Percentiles rank a stretch among this genome's conserved stretches.
These are phyloP conservation scores for Botrytis aclada DNA, from an alignment of 2,329 filamentous ascomycete genomes.

Conservation along the genomic window DNA sequence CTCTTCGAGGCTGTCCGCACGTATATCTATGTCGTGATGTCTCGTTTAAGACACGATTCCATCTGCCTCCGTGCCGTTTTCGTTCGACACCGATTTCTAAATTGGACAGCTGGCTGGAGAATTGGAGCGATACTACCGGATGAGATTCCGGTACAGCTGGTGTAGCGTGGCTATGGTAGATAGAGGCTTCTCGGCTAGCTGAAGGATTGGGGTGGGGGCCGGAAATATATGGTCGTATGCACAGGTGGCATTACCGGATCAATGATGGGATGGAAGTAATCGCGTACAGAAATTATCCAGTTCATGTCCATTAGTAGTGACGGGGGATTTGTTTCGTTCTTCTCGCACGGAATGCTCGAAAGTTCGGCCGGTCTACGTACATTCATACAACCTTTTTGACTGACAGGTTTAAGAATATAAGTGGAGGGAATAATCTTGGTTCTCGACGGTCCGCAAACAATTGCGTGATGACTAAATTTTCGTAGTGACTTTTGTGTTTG, in stretches of 20 bases:
- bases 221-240: not conserved
- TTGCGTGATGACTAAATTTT: not conserved
- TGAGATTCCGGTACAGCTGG: not conserved
- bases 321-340: not conserved
- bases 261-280: not conserved
- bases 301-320: not conserved
- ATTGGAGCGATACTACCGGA: not conserved
- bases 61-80: conserved; percentile 2
- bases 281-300: not conserved
- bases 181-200: not conserved
- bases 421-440: not conserved
- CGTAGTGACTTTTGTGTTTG: not conserved
- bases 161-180: not conserved
- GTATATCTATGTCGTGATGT: conserved; percentile 5
- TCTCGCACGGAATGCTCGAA: not conserved
- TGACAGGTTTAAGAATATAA: not conserved
- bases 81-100: not conserved
- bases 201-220: not conserved
- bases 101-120: not conserved
- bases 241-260: not conserved
- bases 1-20: conserved; percentile 1
- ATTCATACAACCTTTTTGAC: not conserved
- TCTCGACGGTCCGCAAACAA: not conserved
- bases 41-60: not conserved
- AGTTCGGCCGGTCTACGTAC: not conserved